Conservation (phyloP, 2,329 filamentous ascomycete genomes). For the Trichoderma arundinaceum region DNA sequence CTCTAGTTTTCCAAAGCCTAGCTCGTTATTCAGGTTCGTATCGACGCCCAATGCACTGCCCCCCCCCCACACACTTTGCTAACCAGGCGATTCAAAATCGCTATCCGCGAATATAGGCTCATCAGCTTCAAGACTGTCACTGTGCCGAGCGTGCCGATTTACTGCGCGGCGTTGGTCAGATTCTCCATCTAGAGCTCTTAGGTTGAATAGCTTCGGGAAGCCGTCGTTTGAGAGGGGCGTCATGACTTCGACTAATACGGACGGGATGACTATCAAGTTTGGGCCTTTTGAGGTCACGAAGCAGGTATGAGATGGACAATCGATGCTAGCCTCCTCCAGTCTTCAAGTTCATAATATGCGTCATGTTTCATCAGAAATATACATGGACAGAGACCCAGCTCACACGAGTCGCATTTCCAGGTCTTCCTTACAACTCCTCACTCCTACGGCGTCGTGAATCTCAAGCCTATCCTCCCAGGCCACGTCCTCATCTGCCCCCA, state of each 20-base stretch:
- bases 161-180: neutral
- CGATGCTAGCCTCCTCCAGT: neutral
- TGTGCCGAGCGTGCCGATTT: neutral
- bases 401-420: conserved; percentile 50
- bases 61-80: neutral
- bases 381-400: neutral
- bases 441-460: conserved; percentile 89
- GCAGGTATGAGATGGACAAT: conserved; percentile 58
- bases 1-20: neutral
- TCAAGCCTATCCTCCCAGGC: conserved; percentile 91
- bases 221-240: conserved; percentile 28
- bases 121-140: neutral
- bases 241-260: conserved; percentile 42
- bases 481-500: conserved; percentile 90
- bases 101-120: neutral
- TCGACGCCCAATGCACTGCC: neutral
- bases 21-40: conserved; percentile 9
- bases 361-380: neutral
- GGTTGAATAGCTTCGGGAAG: neutral
- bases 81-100: neutral
- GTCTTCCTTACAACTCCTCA: conserved; percentile 84
- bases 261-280: conserved; percentile 61
- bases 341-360: neutral
- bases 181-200: neutral
- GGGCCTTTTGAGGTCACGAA: conserved; percentile 77